Conservation (phyloP, 73 alveolate genomes). For the Effrenium voratum region DNA sequence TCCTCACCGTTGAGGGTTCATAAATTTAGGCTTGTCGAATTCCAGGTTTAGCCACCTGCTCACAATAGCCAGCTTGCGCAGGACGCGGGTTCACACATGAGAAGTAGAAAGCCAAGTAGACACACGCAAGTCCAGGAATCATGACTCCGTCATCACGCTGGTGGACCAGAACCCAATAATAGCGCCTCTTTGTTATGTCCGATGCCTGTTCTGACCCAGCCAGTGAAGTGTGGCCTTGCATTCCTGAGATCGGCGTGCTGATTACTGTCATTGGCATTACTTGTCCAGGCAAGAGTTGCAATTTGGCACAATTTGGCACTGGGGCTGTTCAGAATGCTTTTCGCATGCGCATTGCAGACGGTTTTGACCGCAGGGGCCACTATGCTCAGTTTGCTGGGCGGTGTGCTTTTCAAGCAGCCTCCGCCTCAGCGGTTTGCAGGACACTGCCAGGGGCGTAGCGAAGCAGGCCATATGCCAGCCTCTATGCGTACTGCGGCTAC, state of each 20-base stretch:
- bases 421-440: background rate
- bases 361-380: constrained; percentile 33
- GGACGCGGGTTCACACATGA: background rate
- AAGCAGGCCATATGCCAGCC: constrained; percentile 60
- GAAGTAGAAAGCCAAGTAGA: background rate
- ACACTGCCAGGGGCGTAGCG: too few species aligned
- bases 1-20: background rate
- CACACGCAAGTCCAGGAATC: constrained; percentile 2
- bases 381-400: constrained; percentile 84
- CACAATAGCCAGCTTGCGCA: constrained; percentile 23
- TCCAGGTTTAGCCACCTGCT: constrained; percentile 37
- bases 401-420: constrained; percentile 57
- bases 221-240: background rate
- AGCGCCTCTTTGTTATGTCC: constrained; percentile 61
- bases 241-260: constrained; percentile 46
- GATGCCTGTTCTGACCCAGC: background rate
- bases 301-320: background rate
- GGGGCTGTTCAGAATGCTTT: background rate
- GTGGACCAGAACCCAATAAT: constrained; percentile 60
- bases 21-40: background rate
- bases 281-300: constrained; percentile 50
- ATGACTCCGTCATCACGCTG: constrained; percentile 37
- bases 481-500: constrained; percentile 77
- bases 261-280: constrained; percentile 75
- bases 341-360: background rate